A percentile compares a stretch with the other conserved stretches of the same genome.
These are phyloP conservation scores for Cutaneotrichosporon spelunceum DNA, from an alignment of 1,284 basidiomycete genomes.

Conservation along the genomic window DNA sequence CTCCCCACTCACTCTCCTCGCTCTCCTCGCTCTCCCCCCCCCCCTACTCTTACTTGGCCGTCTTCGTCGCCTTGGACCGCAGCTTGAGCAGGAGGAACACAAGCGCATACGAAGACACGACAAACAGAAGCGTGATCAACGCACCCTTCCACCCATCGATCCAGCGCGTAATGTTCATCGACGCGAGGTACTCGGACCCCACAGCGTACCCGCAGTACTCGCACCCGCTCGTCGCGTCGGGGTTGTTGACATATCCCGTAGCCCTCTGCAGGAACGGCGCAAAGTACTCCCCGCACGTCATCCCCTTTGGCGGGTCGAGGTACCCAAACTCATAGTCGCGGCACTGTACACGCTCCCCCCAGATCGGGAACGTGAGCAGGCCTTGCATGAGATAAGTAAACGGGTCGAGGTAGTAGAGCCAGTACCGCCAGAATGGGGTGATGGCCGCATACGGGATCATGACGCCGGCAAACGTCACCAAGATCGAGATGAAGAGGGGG, in stretches of 20 bases:
- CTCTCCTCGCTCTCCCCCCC: too few relatives aligned
- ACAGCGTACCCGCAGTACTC: conserved; percentile 40
- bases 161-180: conserved; percentile 35
- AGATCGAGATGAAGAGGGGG: conserved; percentile 20
- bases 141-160: conserved; percentile 42
- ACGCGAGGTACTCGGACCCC: conserved; percentile 41
- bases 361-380: conserved; percentile 32
- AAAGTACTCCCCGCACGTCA: conserved; percentile 46
- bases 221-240: conserved; percentile 36
- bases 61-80: conserved; percentile 39
- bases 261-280: conserved; percentile 25
- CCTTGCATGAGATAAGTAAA: conserved; percentile 36
- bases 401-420: conserved; percentile 43
- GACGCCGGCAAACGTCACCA: conserved; percentile 38
- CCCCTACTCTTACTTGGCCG: conserved; percentile 6
- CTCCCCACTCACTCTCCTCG: too few relatives aligned
- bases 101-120: conserved; percentile 32
- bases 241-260: conserved; percentile 39
- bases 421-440: conserved; percentile 39
- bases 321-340: conserved; percentile 36
- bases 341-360: conserved; percentile 42
- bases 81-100: conserved; percentile 42
- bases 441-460: conserved; percentile 36
- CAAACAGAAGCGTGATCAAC: conserved; percentile 36
- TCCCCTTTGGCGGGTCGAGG: conserved; percentile 44